phyloP scores from a whole-genome alignment of 2,329 filamentous ascomycete genomes.

The Trichoderma arundinaceum region DNA sequence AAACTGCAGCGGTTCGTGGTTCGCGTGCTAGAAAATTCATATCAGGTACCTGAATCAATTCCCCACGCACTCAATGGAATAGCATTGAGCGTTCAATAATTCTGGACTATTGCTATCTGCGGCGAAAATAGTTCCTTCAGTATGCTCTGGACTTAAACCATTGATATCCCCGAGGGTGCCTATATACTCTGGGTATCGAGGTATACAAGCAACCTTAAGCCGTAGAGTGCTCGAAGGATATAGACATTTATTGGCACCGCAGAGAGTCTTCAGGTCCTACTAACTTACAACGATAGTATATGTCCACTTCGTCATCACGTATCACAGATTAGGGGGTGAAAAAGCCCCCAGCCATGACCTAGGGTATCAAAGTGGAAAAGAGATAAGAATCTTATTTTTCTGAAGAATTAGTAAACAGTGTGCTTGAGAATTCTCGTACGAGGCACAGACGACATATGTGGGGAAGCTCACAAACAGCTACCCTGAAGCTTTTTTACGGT shows the following conservation, averaged over 20 bases:
- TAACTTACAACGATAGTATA: too few relatives aligned
- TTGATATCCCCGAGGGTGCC: background rate
- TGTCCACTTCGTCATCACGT: too few relatives aligned
- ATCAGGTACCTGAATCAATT: background rate
- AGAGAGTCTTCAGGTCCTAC: too few relatives aligned
- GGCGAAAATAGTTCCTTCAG: background rate
- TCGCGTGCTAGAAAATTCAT: background rate
- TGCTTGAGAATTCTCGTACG: background rate
- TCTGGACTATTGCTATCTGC: background rate
- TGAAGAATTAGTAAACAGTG: background rate
- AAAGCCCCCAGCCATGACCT: too few relatives aligned
- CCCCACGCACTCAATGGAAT: background rate
- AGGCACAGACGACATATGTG: background rate
- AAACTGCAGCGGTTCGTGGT: background rate
- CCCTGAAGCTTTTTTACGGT: conserved; percentile 33
- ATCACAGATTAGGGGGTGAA: too few relatives aligned
- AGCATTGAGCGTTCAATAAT: background rate
- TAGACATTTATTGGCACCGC: too few relatives aligned
- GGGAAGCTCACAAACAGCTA: conserved; percentile 23
- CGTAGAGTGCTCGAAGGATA: too few relatives aligned
- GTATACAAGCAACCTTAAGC: too few relatives aligned
- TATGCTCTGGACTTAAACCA: background rate
- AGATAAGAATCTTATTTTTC: too few relatives aligned
- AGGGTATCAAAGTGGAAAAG: too few relatives aligned
- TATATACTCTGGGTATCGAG: too few relatives aligned